Conservation (phyloP, 169 alveolate species). For the Eimeria praecox region DNA sequence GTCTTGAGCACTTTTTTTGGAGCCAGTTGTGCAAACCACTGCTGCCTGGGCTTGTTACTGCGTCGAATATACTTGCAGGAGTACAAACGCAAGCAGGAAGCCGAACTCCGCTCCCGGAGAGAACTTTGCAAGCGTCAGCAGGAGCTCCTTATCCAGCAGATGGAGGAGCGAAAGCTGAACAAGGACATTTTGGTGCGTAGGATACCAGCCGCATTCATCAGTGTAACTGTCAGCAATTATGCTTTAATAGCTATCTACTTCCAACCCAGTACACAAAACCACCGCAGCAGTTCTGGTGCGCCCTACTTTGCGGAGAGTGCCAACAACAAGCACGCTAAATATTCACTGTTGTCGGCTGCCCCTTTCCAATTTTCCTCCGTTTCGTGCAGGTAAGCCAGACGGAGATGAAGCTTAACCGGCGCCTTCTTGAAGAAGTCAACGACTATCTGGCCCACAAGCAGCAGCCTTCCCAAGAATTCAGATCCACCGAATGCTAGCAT, state of each 20-base stretch:
- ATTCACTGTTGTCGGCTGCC: background rate
- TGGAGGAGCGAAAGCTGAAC: conserved; percentile 65
- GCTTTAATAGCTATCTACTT: background rate
- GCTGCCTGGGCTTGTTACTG: background rate
- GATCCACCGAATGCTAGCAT: background rate
- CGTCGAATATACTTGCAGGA: background rate
- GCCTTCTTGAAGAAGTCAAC: conserved; percentile 74
- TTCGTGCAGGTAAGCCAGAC: conserved; percentile 64
- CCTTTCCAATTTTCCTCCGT: background rate
- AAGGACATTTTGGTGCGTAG: conserved; percentile 65
- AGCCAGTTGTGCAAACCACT: background rate
- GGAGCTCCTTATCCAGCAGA: conserved; percentile 61
- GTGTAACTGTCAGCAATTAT: background rate
- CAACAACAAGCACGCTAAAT: background rate
- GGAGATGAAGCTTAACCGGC: conserved; percentile 73
- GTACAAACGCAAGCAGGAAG: conserved; percentile 40
- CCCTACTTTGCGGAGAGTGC: background rate
- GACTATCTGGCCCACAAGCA: background rate
- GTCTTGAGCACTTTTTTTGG: background rate
- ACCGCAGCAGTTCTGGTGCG: background rate
- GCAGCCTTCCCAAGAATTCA: background rate
- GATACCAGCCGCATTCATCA: background rate
- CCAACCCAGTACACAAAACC: background rate
- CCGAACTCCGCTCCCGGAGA: conserved; percentile 61
- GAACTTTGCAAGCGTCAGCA: conserved; percentile 71